These are phyloP conservation scores for Podila clonocystis DNA, from an alignment of 192 early-diverging fungal species.

Conservation along the genomic window DNA sequence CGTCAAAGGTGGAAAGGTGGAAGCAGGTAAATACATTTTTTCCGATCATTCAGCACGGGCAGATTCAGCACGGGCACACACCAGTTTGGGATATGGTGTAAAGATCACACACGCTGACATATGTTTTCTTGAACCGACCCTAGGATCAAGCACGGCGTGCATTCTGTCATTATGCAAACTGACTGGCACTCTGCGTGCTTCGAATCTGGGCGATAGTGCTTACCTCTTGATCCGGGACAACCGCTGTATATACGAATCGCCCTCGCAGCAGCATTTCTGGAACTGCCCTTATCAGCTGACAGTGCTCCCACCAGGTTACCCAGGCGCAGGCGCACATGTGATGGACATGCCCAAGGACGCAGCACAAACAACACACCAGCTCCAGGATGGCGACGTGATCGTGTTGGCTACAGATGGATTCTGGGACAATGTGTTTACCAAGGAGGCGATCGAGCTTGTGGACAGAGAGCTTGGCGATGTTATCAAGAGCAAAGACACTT, in stretches of 20 bases:
- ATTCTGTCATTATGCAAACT: slow-evolving; percentile 64
- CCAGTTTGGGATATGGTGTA: too few relatives aligned
- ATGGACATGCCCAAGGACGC: slow-evolving; percentile 68
- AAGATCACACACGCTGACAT: neutral
- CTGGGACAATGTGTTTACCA: slow-evolving; percentile 68
- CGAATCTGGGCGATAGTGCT: slow-evolving; percentile 66
- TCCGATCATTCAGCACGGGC: neutral
- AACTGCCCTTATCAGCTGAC: slow-evolving; percentile 72
- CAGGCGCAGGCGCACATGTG: slow-evolving; percentile 57
- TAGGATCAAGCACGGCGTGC: slow-evolving; percentile 67
- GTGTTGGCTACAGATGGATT: slow-evolving; percentile 68
- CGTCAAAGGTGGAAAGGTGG: slow-evolving; percentile 59
- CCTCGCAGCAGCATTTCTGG: slow-evolving; percentile 71
- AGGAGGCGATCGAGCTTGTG: slow-evolving; percentile 63
- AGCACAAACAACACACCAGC: slow-evolving; percentile 55
- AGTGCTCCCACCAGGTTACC: slow-evolving; percentile 63
- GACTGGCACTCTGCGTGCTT: slow-evolving; percentile 62
- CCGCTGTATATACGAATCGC: slow-evolving; percentile 63
- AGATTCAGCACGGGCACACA: neutral
- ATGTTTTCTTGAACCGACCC: neutral
- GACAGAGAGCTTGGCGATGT: slow-evolving; percentile 54
- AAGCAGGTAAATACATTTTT: slow-evolving; percentile 49
- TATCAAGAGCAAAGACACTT: slow-evolving; percentile 3
- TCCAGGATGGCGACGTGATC: slow-evolving; percentile 69
- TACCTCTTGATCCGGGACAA: slow-evolving; percentile 65